phyloP scores from a whole-genome alignment of 225 moss, liverwort and hornwort genomes.

The Physcomitrium patens region DNA sequence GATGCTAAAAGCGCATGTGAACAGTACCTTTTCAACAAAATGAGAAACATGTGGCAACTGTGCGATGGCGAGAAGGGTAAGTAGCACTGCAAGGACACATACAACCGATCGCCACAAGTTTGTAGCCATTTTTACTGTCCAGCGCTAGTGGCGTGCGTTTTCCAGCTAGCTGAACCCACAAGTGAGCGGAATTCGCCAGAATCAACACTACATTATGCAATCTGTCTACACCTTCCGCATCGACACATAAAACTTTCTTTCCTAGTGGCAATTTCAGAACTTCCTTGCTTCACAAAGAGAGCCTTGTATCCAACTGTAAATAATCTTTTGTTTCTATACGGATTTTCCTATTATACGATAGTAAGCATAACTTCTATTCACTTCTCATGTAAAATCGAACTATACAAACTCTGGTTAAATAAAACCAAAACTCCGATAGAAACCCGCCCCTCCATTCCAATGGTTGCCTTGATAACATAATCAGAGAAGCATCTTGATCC shows the following conservation, averaged over 20 bases:
- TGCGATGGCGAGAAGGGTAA: slow-evolving; percentile 25
- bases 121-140: slow-evolving; percentile 33
- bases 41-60: slow-evolving; percentile 48
- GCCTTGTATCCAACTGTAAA: slow-evolving; percentile 9
- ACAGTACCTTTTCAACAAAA: slow-evolving; percentile 44
- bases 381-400: not conserved
- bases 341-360: slow-evolving; percentile 18
- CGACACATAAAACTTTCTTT: slow-evolving; percentile 2
- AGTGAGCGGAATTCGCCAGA: slow-evolving; percentile 43
- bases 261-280: slow-evolving; percentile 5
- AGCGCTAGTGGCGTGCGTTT: slow-evolving; percentile 21
- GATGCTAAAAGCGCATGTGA: not conserved
- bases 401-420: no score
- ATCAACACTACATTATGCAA: slow-evolving; percentile 13
- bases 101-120: slow-evolving; percentile 39
- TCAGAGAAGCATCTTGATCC: not conserved
- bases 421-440: not conserved
- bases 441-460: not conserved
- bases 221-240: slow-evolving; percentile 29
- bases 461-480: not conserved
- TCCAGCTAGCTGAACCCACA: slow-evolving; percentile 37
- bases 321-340: slow-evolving; percentile 1
- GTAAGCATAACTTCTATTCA: slow-evolving; percentile 25
- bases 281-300: not conserved
- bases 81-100: slow-evolving; percentile 24